These are phyloP conservation scores for Sporothrix curviconia DNA, from an alignment of 2,329 filamentous ascomycete genomes.

Conservation along the genomic window DNA sequence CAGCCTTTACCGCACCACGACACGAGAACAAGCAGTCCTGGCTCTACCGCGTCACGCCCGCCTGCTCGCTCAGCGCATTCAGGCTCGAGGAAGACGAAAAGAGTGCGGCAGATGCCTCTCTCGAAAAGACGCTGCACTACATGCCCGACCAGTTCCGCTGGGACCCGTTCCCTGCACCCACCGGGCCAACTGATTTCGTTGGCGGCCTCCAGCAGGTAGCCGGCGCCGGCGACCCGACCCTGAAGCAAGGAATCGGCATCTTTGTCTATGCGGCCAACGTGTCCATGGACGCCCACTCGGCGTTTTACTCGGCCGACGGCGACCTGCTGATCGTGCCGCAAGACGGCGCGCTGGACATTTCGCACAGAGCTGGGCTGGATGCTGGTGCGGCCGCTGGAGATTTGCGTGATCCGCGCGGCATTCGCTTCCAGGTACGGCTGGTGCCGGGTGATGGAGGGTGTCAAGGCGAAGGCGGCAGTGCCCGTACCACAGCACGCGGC, in stretches of 20 bases:
- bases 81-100: conserved; percentile 21
- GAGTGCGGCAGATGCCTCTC: too few species aligned
- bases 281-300: conserved; percentile 66
- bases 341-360: conserved; percentile 65
- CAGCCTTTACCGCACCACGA: conserved; percentile 63
- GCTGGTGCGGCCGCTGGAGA: conserved; percentile 71
- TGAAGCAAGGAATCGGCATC: conserved; percentile 74
- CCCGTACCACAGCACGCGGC: conserved; percentile 44
- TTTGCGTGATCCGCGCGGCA: conserved; percentile 66
- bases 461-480: conserved; percentile 37
- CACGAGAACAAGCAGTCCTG: conserved; percentile 65
- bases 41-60: conserved; percentile 64
- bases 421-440: conserved; percentile 69
- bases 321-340: conserved; percentile 73
- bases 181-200: conserved; percentile 41
- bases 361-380: conserved; percentile 70
- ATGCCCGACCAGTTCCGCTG: conserved; percentile 78
- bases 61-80: conserved; percentile 55
- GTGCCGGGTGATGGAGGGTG: too few species aligned
- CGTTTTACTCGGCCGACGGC: conserved; percentile 80
- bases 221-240: conserved; percentile 70
- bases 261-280: conserved; percentile 73
- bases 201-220: conserved; percentile 62
- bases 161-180: conserved; percentile 64
- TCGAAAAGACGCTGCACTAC: conserved; percentile 50